phyloP scores from a whole-genome alignment of 202 grass and related monocot genomes.

The Sporobolus alterniflorus region DNA sequence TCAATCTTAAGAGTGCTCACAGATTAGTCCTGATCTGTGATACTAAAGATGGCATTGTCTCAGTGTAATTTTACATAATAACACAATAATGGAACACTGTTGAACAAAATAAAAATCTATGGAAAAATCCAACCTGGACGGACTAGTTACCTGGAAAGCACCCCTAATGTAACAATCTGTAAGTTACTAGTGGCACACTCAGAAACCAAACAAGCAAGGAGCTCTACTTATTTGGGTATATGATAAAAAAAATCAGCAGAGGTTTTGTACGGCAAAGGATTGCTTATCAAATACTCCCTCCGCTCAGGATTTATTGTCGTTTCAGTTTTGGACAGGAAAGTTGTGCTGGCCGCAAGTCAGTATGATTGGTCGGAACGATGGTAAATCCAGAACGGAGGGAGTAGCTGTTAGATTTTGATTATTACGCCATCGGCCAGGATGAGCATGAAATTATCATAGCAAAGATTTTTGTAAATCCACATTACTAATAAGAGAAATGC shows the following conservation, averaged over 20 bases:
- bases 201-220: constrained; percentile 6
- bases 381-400: too few species aligned
- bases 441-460: neutral
- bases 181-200: neutral
- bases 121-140: neutral
- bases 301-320: too few species aligned
- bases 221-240: neutral
- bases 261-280: neutral
- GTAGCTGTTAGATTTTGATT: neutral
- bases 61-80: constrained; percentile 4
- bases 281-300: neutral
- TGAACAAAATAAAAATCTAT: constrained; percentile 3
- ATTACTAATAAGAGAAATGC: neutral
- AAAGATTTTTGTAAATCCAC: neutral
- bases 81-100: neutral
- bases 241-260: neutral
- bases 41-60: neutral
- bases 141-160: neutral
- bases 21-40: neutral
- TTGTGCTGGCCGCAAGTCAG: too few species aligned
- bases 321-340: too few species aligned
- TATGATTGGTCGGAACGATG: too few species aligned
- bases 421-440: neutral
- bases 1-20: neutral
- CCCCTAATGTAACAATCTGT: neutral